Percentiles rank a stretch among this genome's conserved stretches.
Evolutionary conservation across 2,329 filamentous ascomycete species (phyloP).

Genomic region (Microdochium paspali): DNA sequence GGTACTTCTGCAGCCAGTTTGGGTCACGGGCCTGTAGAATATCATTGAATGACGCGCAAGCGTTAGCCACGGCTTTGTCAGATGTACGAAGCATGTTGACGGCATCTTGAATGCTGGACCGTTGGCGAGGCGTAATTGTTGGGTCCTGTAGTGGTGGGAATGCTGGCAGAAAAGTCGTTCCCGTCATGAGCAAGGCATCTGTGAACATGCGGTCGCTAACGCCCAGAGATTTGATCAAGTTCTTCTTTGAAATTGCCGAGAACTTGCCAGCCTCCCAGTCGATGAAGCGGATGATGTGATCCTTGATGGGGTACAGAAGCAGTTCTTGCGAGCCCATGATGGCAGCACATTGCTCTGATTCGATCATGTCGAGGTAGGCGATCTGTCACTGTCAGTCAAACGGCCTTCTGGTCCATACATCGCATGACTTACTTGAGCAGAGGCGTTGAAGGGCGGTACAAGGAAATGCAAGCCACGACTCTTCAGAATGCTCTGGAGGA

Average conservation of each 20-base stretch:
- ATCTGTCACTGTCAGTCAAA: conserved; percentile 41
- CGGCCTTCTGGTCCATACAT: not conserved
- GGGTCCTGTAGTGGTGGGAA: conserved; percentile 68
- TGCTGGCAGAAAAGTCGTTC: conserved; percentile 68
- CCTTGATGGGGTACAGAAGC: conserved; percentile 75
- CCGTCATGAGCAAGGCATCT: conserved; percentile 74
- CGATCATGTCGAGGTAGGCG: conserved; percentile 63
- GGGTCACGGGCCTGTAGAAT: conserved; percentile 62
- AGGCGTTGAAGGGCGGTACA: conserved; percentile 80
- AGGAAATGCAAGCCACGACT: conserved; percentile 64
- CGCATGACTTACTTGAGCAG: conserved; percentile 59
- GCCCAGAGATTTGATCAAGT: conserved; percentile 59
- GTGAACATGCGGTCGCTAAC: conserved; percentile 65
- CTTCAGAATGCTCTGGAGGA: conserved; percentile 66
- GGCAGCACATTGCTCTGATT: conserved; percentile 61
- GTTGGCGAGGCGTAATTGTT: conserved; percentile 42
- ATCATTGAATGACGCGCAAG: conserved; percentile 73
- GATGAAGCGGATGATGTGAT: conserved; percentile 57
- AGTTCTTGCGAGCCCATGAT: conserved; percentile 80
- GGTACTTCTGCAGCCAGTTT: conserved; percentile 78
- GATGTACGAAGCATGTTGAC: conserved; percentile 66
- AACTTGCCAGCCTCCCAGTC: conserved; percentile 64
- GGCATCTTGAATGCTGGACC: conserved; percentile 62
- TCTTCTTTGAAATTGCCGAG: conserved; percentile 52
- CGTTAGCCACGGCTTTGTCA: conserved; percentile 59